Conservation (phyloP, 192 early-diverging fungal genomes). For the Podila minutissima region DNA sequence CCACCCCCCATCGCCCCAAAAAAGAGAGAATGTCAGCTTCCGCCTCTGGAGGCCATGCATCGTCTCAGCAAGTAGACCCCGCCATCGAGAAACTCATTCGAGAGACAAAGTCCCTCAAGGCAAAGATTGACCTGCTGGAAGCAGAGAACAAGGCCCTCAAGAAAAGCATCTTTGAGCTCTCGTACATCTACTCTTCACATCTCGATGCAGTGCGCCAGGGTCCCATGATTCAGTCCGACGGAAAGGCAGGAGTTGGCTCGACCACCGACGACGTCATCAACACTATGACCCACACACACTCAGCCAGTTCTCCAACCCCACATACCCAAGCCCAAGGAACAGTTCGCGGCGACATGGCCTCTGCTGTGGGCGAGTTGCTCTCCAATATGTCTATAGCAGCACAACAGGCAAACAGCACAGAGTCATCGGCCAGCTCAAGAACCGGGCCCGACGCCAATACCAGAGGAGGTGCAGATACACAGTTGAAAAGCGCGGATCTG, state of each 20-base stretch:
- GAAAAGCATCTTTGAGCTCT: constrained; percentile 85
- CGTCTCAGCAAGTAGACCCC: constrained; percentile 49
- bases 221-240: constrained; percentile 9
- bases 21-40: constrained; percentile 35
- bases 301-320: neutral
- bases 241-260: constrained; percentile 28
- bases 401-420: constrained; percentile 17
- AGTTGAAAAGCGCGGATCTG: constrained; percentile 37
- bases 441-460: neutral
- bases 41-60: constrained; percentile 26
- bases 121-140: constrained; percentile 73
- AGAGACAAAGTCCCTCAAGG: constrained; percentile 78
- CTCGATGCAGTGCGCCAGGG: constrained; percentile 28
- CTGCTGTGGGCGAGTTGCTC: constrained; percentile 20
- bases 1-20: neutral
- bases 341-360: constrained; percentile 1
- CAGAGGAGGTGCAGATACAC: constrained; percentile 16
- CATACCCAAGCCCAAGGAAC: neutral
- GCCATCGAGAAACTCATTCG: constrained; percentile 67
- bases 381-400: constrained; percentile 20
- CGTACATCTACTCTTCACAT: constrained; percentile 69
- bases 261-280: constrained; percentile 5
- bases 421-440: neutral
- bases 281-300: neutral
- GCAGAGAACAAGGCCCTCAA: constrained; percentile 85